These are phyloP conservation scores for Carex parvula DNA, from an alignment of 176 grass and related monocot species.

Conservation along the genomic window DNA sequence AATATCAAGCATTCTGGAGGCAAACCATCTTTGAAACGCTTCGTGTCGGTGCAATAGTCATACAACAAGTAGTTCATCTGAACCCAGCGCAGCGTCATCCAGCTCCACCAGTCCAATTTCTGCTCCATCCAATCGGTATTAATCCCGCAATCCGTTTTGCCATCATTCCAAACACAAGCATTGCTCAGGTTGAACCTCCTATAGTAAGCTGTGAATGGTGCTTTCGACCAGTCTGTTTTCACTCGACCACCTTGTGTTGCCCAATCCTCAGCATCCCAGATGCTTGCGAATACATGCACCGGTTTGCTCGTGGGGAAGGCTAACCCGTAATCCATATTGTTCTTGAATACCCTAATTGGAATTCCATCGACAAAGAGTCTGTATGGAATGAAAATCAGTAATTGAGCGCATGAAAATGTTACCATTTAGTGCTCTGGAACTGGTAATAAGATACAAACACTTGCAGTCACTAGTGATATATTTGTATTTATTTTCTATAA, in stretches of 20 bases:
- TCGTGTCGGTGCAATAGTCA: constrained; percentile 54
- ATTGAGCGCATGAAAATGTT: not conserved
- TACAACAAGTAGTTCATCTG: constrained; percentile 75
- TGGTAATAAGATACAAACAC: not conserved
- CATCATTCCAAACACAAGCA: constrained; percentile 32
- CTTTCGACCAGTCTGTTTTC: constrained; percentile 63
- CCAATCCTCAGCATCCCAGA: constrained; percentile 70
- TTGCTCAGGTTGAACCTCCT: constrained; percentile 40
- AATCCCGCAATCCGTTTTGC: constrained; percentile 2
- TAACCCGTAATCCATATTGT: constrained; percentile 52
- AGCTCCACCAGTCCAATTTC: constrained; percentile 68
- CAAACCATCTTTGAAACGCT: constrained; percentile 32
- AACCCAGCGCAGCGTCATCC: constrained; percentile 76
- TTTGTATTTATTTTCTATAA: not conserved
- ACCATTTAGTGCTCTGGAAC: not conserved
- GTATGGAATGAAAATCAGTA: not conserved
- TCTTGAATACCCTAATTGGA: constrained; percentile 68
- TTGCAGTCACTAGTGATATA: not conserved
- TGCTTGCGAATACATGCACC: constrained; percentile 56
- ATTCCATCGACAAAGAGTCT: constrained; percentile 65
- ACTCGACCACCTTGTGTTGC: constrained; percentile 68
- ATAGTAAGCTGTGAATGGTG: constrained; percentile 55
- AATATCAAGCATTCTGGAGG: constrained; percentile 47
- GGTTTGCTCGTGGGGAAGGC: constrained; percentile 56
- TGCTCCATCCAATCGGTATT: constrained; percentile 51